These are phyloP conservation scores for Manihot esculenta DNA, from an alignment of 441 rosid species.

Conservation along the genomic window DNA sequence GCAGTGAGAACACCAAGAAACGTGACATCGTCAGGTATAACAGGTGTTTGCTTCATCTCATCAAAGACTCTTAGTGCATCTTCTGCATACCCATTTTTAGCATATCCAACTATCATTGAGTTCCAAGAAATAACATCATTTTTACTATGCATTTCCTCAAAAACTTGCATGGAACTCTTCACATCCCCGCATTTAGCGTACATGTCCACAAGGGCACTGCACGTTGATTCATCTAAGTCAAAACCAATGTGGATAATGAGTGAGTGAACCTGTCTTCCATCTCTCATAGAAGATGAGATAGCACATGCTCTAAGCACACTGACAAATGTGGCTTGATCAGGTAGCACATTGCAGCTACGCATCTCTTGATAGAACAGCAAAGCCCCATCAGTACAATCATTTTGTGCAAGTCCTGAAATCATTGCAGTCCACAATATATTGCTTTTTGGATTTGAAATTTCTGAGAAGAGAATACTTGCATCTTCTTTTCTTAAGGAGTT, in stretches of 20 bases:
- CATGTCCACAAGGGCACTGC: conserved; percentile 86
- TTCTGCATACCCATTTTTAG: conserved; percentile 84
- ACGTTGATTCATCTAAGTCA: conserved; percentile 63
- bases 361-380: conserved; percentile 60
- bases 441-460: conserved; percentile 58
- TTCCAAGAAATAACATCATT: conserved; percentile 76
- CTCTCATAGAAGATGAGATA: conserved; percentile 53
- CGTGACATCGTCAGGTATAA: conserved; percentile 75
- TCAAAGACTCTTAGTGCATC: conserved; percentile 60
- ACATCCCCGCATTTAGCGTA: conserved; percentile 92
- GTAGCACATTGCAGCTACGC: conserved; percentile 49
- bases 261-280: conserved; percentile 69
- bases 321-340: conserved; percentile 93
- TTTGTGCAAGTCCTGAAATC: conserved; percentile 76
- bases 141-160: conserved; percentile 53
- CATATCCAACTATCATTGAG: conserved; percentile 85
- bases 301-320: conserved; percentile 80
- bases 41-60: conserved; percentile 56
- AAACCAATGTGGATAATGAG: conserved; percentile 64
- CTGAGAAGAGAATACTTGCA: conserved; percentile 58
- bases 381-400: conserved; percentile 66
- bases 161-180: conserved; percentile 58
- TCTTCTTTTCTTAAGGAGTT: conserved; percentile 51
- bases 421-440: conserved; percentile 73
- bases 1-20: conserved; percentile 93